Evolutionary conservation across 331 rosid species (phyloP).

Genomic region (Erythrophleum ivorense): DNA sequence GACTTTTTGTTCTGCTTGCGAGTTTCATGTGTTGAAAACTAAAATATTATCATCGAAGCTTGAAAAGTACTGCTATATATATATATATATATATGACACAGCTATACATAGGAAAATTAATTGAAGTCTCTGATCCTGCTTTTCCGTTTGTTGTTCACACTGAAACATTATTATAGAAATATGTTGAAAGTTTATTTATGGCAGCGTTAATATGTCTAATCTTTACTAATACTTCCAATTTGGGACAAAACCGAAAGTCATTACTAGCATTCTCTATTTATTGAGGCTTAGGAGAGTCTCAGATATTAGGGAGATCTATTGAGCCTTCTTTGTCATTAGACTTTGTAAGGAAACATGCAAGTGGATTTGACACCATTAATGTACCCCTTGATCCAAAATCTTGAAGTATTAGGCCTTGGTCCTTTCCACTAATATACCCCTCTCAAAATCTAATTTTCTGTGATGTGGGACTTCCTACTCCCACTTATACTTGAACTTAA

Average conservation of each 20-base stretch:
- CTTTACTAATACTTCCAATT: not conserved
- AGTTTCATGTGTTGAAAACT: not conserved
- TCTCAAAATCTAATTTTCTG: not conserved
- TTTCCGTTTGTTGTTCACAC: not conserved
- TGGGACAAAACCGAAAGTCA: not conserved
- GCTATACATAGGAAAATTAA: not conserved
- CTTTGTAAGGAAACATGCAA: not conserved
- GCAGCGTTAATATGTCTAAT: not conserved
- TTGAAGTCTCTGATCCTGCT: not conserved
- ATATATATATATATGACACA: not conserved
- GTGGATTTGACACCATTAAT: not conserved
- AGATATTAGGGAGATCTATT: no score
- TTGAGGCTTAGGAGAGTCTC: not conserved
- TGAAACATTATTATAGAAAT: not conserved
- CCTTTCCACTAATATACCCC: not conserved
- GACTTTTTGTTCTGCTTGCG: constrained; percentile 25
- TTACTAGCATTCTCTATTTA: not conserved
- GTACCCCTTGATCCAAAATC: not conserved
- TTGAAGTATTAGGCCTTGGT: not conserved
- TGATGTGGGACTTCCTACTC: not conserved
- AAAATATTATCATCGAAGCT: not conserved
- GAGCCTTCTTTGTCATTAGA: no score
- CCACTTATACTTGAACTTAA: not conserved
- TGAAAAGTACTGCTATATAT: not conserved
- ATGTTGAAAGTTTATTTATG: not conserved